These are phyloP conservation scores for Trichocladium antarcticum DNA, from an alignment of 495 filamentous ascomycete species.

Conservation along the genomic window DNA sequence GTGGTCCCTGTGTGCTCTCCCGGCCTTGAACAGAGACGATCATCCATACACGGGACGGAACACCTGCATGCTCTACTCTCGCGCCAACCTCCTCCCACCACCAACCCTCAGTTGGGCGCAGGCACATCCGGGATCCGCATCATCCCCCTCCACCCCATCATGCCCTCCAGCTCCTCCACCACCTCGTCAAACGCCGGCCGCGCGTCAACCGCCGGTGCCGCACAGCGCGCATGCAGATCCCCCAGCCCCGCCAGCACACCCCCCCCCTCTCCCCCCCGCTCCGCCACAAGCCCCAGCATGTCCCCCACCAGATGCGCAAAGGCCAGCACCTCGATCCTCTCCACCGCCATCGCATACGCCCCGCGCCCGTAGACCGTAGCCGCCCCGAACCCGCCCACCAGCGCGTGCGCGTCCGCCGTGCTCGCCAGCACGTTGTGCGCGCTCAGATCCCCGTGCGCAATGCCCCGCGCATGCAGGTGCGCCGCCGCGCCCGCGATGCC, in stretches of 20 bases:
- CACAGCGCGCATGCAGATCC: slow-evolving; percentile 13
- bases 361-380: slow-evolving; percentile 32
- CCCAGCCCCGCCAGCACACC: slow-evolving; percentile 8
- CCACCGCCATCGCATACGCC: slow-evolving; percentile 13
- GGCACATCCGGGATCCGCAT: slow-evolving; percentile 22
- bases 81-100: neutral
- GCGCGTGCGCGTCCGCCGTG: slow-evolving; percentile 26
- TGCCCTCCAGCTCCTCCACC: slow-evolving; percentile 18
- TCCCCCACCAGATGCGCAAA: slow-evolving; percentile 37
- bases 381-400: slow-evolving; percentile 36
- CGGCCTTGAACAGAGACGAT: too few relatives aligned
- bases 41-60: too few relatives aligned
- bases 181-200: slow-evolving; percentile 22
- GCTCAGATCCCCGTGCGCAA: slow-evolving; percentile 35
- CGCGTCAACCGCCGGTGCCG: slow-evolving; percentile 1
- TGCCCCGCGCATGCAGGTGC: slow-evolving; percentile 33
- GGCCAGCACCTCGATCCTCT: slow-evolving; percentile 37
- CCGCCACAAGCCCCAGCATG: slow-evolving; percentile 19
- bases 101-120: neutral
- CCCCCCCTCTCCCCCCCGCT: neutral
- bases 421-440: slow-evolving; percentile 38
- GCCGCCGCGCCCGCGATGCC: slow-evolving; percentile 30
- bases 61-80: neutral
- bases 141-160: slow-evolving; percentile 27
- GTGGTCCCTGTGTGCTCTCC: too few relatives aligned